These are phyloP conservation scores for Rhizophora mangle DNA, from an alignment of 345 rosid genomes.

Conservation along the genomic window DNA sequence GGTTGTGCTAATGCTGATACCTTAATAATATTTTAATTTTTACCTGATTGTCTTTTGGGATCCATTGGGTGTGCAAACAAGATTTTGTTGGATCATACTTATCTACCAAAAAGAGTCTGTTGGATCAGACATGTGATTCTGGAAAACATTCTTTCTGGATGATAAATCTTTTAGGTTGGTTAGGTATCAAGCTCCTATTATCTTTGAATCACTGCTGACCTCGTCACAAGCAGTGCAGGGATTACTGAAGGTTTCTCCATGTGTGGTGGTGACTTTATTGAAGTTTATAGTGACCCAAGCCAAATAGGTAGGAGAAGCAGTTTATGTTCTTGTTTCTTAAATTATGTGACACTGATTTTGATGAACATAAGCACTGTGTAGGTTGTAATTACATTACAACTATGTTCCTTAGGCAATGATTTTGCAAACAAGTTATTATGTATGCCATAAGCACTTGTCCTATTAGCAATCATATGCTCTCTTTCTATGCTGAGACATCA, in stretches of 20 bases:
- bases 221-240: slow-evolving; percentile 69
- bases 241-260: slow-evolving; percentile 97
- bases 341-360: neutral
- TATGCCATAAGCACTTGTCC: too few relatives aligned
- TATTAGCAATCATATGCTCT: too few relatives aligned
- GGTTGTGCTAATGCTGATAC: neutral
- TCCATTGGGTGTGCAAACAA: too few relatives aligned
- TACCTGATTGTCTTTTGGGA: too few relatives aligned
- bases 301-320: slow-evolving; percentile 61
- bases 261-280: slow-evolving; percentile 99
- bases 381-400: neutral
- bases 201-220: slow-evolving; percentile 5
- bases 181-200: neutral
- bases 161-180: too few relatives aligned
- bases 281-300: slow-evolving; percentile 77
- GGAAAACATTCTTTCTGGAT: too few relatives aligned
- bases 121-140: too few relatives aligned
- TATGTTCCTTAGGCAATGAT: neutral
- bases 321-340: neutral
- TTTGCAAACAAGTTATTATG: too few relatives aligned
- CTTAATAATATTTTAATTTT: neutral
- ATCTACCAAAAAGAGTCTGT: too few relatives aligned
- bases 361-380: neutral
- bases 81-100: too few relatives aligned
- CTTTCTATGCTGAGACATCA: too few relatives aligned